Percentiles rank a stretch among this genome's conserved stretches.
Conservation (phyloP, 192 early-diverging fungal species). For the Rhizophagus clarus region DNA sequence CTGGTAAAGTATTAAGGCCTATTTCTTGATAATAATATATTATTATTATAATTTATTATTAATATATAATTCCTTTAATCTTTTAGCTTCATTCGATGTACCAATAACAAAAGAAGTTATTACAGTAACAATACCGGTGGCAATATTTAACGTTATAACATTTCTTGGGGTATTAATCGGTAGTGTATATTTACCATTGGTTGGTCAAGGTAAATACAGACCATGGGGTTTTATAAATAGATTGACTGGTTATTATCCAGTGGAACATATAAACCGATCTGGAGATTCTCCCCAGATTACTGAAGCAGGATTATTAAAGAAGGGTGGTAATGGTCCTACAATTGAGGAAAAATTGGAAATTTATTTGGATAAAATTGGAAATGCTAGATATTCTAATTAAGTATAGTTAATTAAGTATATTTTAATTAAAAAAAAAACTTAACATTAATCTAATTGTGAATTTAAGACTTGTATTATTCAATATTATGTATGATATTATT, state of each 20-base stretch:
- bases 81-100: constrained; percentile 13
- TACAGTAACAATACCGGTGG: neutral
- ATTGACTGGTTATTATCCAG: constrained; percentile 12
- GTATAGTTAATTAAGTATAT: too few species aligned
- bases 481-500: too few species aligned
- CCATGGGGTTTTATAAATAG: constrained; percentile 24
- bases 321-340: neutral
- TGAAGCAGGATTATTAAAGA: neutral
- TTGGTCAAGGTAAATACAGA: constrained; percentile 25
- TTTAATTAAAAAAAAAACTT: too few species aligned
- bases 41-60: neutral
- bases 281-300: too few species aligned
- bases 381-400: constrained; percentile 1
- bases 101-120: neutral
- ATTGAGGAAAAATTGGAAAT: constrained; percentile 12
- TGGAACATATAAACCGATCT: constrained; percentile 3
- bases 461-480: too few species aligned
- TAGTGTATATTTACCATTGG: neutral
- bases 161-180: constrained; percentile 18
- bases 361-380: constrained; percentile 14
- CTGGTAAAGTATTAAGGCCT: neutral
- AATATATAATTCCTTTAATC: neutral
- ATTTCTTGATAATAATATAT: too few species aligned
- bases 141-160: neutral
- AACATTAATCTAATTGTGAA: too few species aligned